Conservation (phyloP, 345 rosid genomes). For the Salix udensis region DNA sequence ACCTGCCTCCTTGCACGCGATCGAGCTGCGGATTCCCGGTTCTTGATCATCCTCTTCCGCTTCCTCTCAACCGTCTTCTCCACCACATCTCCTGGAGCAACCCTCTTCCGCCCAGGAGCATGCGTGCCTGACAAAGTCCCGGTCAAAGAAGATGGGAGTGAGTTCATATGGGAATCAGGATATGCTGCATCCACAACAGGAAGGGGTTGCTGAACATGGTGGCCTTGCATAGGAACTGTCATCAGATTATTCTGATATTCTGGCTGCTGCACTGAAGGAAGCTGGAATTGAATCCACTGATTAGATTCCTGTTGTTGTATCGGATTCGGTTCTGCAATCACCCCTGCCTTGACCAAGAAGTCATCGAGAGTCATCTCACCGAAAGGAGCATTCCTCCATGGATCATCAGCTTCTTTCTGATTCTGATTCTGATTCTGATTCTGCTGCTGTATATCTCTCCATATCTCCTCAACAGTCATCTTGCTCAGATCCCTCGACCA, state of each 20-base stretch:
- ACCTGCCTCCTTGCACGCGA: slow-evolving; percentile 12
- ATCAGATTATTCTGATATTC: background rate
- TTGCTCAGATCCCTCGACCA: background rate
- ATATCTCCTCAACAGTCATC: background rate
- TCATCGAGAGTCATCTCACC: slow-evolving; percentile 2
- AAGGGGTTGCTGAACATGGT: background rate
- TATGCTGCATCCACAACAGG: background rate
- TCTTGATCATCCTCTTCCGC: slow-evolving; percentile 25
- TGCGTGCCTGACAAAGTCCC: background rate
- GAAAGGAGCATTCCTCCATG: background rate
- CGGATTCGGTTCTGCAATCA: background rate
- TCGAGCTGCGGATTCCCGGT: slow-evolving; percentile 22
- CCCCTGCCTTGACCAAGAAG: background rate
- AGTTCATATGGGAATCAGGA: background rate
- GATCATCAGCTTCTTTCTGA: background rate
- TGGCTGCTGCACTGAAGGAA: background rate
- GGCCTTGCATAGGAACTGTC: background rate
- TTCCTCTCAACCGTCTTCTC: slow-evolving; percentile 24
- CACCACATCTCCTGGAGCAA: background rate
- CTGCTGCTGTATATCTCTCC: background rate
- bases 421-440: background rate
- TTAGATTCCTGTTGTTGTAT: background rate
- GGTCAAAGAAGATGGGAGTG: background rate
- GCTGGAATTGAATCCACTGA: background rate
- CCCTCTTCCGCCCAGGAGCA: background rate